These are phyloP conservation scores for Trichoderma sp. DNA, from an alignment of 2,329 filamentous ascomycete genomes.

Conservation along the genomic window DNA sequence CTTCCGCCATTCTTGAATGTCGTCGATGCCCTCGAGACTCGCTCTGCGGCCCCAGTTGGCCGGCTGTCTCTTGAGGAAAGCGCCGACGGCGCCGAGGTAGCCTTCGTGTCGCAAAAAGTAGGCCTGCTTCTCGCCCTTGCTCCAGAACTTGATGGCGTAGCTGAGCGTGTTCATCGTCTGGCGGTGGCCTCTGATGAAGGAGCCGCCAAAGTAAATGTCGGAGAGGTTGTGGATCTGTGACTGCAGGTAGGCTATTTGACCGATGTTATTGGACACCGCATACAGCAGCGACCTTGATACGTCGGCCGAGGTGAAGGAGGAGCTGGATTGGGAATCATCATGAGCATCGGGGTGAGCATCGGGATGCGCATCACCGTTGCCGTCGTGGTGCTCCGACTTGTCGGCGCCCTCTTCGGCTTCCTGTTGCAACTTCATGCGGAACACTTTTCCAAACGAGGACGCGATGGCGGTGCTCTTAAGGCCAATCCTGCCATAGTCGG, in stretches of 20 bases:
- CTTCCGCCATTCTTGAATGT: constrained; percentile 32
- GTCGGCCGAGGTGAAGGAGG: constrained; percentile 70
- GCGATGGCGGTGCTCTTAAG: constrained; percentile 95
- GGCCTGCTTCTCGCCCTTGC: constrained; percentile 86
- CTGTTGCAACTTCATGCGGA: constrained; percentile 83
- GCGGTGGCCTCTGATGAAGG: constrained; percentile 91
- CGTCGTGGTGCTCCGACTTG: constrained; percentile 47
- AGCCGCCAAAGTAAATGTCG: constrained; percentile 96
- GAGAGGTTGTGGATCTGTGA: constrained; percentile 89
- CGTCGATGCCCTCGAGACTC: constrained; percentile 60
- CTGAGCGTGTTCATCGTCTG: constrained; percentile 98
- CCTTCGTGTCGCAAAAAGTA: constrained; percentile 96
- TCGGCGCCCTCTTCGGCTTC: constrained; percentile 77
- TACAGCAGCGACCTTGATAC: constrained; percentile 89
- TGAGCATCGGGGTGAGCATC: background rate
- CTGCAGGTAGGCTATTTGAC: constrained; percentile 96
- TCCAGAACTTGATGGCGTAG: constrained; percentile 98
- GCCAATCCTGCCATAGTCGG: constrained; percentile 93
- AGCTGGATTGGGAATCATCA: constrained; percentile 31
- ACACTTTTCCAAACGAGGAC: constrained; percentile 94
- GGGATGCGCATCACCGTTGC: constrained; percentile 40
- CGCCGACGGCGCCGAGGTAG: constrained; percentile 89
- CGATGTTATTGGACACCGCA: constrained; percentile 96
- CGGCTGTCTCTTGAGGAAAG: constrained; percentile 88
- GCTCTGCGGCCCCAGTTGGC: constrained; percentile 84